phyloP scores from a whole-genome alignment of 441 rosid species.

The Gossypium gossypioides region DNA sequence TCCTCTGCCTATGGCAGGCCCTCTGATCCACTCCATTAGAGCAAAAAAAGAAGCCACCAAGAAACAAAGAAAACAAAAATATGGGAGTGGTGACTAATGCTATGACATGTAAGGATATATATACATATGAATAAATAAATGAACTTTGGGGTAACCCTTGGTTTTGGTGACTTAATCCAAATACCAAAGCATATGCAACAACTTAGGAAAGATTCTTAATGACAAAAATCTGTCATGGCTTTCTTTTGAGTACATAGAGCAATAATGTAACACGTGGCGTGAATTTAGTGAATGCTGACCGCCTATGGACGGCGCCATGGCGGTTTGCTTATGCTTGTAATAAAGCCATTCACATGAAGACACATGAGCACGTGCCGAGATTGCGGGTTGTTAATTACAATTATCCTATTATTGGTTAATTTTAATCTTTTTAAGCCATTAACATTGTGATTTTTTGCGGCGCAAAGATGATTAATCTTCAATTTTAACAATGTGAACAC shows the following conservation, averaged over 20 bases:
- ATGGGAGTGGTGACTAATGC: not conserved
- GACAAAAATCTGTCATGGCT: not conserved
- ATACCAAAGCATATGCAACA: constrained; percentile 6
- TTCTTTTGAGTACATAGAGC: not conserved
- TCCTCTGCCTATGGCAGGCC: constrained; percentile 72
- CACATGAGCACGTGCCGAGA: constrained; percentile 34
- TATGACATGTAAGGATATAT: not conserved
- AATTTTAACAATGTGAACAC: not conserved
- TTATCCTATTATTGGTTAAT: not conserved
- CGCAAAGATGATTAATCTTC: constrained; percentile 4
- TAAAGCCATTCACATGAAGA: constrained; percentile 27
- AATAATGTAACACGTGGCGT: constrained; percentile 25
- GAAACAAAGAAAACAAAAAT: not conserved
- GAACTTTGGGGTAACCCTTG: constrained; percentile 13
- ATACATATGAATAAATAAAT: constrained; percentile 16
- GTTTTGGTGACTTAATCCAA: constrained; percentile 13
- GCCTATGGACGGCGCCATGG: constrained; percentile 30
- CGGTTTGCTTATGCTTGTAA: constrained; percentile 7
- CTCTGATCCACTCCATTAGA: constrained; percentile 68
- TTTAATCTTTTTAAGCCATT: not conserved
- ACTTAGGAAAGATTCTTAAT: constrained; percentile 5
- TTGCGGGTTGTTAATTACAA: constrained; percentile 16
- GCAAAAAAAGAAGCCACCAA: not conserved
- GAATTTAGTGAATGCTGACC: constrained; percentile 20
- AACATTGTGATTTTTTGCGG: constrained; percentile 23